A percentile compares a stretch with the other conserved stretches of the same genome.
Evolutionary conservation across 805 yeast genomes (phyloP).

Genomic region (Saturnispora halmiae): DNA sequence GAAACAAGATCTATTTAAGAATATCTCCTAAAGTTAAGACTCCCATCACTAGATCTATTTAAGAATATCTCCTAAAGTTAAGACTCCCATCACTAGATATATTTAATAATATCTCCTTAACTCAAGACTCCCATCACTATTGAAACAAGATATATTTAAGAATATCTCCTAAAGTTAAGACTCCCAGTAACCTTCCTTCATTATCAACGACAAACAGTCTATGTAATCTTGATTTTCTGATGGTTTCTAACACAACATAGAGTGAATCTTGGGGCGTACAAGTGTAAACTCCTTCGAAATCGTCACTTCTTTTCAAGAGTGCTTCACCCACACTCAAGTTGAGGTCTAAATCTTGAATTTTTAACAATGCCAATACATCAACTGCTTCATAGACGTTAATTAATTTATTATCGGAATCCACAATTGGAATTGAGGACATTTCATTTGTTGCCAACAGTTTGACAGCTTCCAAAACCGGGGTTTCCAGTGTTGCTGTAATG

Average conservation of each 20-base stretch:
- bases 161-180: conserved; percentile 86
- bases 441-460: conserved; percentile 66
- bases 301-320: conserved; percentile 83
- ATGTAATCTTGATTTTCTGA: conserved; percentile 83
- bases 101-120: conserved; percentile 80
- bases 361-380: conserved; percentile 84
- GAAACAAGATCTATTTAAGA: too few species aligned
- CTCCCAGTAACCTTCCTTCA: conserved; percentile 68
- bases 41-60: too few species aligned
- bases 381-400: conserved; percentile 93
- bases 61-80: neutral
- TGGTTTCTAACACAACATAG: conserved; percentile 86
- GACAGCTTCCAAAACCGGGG: conserved; percentile 91
- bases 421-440: conserved; percentile 90
- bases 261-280: conserved; percentile 82
- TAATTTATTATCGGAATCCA: conserved; percentile 57
- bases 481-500: conserved; percentile 77
- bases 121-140: neutral
- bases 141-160: conserved; percentile 57
- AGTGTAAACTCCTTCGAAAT: conserved; percentile 95
- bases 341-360: conserved; percentile 85
- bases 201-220: conserved; percentile 87
- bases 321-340: conserved; percentile 94
- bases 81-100: conserved; percentile 42
- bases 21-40: too few species aligned